Evolutionary conservation across 2,329 filamentous ascomycete species (phyloP), one percentile per base, ranked within the genome.

Genomic region (Didymellaceae sp.): DNA sequence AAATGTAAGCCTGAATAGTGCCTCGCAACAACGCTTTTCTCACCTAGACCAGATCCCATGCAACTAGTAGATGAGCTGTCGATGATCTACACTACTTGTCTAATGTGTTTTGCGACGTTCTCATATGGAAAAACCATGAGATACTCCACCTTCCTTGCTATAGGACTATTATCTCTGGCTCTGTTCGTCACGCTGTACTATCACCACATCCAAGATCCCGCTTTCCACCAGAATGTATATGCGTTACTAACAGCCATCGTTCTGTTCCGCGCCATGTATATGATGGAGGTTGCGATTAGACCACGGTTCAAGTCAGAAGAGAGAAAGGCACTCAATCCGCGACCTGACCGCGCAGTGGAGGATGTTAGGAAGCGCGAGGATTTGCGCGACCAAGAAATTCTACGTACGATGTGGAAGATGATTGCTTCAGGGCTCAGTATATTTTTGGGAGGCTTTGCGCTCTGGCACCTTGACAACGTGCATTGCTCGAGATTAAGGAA

Each of bases 181-280:
- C 50, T 80, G 21, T 88, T 86, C 63, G 92, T 95, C 70, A 94
- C 90, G 11, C 78, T 88, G 31, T 84, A 88, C 72, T 96, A 96
- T 73, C 88, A 91, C 39, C 85, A 89, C 55, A 84, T 91, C 13
- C 90, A 92, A 67, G 86, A 95, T 58, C 90, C 91, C 0, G 78
- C 84, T 1, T 95, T 95, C 71, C 91, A 95, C 74, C 90, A 95
- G 69, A 86, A 85, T 54, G 87, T 87, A 4, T 95, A 91, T 62
- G 89, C 86, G 1, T 67, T 88, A 3, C 75, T 95, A 33, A 94
- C 90, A 0, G 80, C 81, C 5, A 78, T 86, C 32, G 84, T 93
- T 17, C 79, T 94, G 18, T 77, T 88, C 44, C 85, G 88, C 25
- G 88, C 86, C 62, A 86, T 92, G 78, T 90, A 85, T 68, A 84